These are phyloP conservation scores for Vigna unguiculata DNA, from an alignment of 306 rosid species.

Conservation along the genomic window DNA sequence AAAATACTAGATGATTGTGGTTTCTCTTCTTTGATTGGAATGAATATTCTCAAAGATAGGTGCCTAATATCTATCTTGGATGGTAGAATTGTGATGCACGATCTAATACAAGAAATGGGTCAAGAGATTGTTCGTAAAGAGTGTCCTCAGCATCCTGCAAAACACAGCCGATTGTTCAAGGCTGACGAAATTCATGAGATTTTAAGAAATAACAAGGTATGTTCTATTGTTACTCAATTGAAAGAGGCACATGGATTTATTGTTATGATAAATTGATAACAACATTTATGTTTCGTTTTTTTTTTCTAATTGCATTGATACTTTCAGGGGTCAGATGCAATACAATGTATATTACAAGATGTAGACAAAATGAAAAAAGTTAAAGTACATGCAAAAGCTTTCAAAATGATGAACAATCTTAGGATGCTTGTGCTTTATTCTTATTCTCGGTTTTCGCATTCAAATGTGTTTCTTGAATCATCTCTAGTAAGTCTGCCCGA, in stretches of 20 bases:
- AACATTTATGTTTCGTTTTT: no score
- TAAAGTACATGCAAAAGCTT: neutral
- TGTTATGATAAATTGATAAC: neutral
- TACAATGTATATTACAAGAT: constrained; percentile 35
- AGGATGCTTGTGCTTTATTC: neutral
- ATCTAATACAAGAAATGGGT: constrained; percentile 45
- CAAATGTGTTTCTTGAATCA: neutral
- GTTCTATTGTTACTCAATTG: neutral
- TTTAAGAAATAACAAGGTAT: constrained; percentile 36
- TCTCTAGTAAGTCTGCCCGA: constrained; percentile 2
- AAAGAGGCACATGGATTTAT: no score
- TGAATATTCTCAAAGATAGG: constrained; percentile 35
- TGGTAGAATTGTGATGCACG: constrained; percentile 47
- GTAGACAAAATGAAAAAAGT: neutral
- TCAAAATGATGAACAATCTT: constrained; percentile 42
- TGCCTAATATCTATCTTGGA: constrained; percentile 4
- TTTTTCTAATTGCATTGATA: neutral
- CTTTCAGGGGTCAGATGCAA: constrained; percentile 38
- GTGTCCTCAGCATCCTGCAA: constrained; percentile 18
- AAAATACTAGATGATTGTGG: constrained; percentile 7
- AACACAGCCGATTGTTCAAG: constrained; percentile 49
- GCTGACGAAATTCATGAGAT: constrained; percentile 28
- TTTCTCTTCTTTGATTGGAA: constrained; percentile 19
- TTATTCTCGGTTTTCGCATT: no score
- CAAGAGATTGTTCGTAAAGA: constrained; percentile 40